Evolutionary conservation across 2,329 filamentous ascomycete species (phyloP).

Genomic region (Spiromastix sp.): DNA sequence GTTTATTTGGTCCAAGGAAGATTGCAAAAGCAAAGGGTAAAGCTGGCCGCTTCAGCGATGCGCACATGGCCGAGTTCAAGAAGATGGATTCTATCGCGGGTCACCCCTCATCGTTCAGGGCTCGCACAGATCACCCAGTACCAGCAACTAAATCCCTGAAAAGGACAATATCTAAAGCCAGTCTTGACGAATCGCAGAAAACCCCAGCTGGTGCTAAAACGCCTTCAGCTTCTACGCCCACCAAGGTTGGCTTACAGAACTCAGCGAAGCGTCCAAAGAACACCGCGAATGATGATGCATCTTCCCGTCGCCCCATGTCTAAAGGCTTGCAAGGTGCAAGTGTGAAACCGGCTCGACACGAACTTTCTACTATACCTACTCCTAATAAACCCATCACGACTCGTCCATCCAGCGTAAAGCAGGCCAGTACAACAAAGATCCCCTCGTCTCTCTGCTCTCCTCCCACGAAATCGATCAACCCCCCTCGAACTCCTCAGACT

Average conservation of each 20-base stretch:
- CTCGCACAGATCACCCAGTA: constrained; percentile 33
- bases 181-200: constrained; percentile 51
- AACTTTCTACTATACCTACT: constrained; percentile 53
- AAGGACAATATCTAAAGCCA: constrained; percentile 50
- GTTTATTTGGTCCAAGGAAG: constrained; percentile 47
- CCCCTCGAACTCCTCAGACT: constrained; percentile 35
- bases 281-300: constrained; percentile 57
- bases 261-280: constrained; percentile 63
- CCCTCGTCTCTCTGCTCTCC: constrained; percentile 43
- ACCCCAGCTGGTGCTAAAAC: constrained; percentile 26
- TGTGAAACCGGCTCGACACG: constrained; percentile 29
- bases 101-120: constrained; percentile 65
- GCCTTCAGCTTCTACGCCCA: neutral
- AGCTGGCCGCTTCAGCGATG: constrained; percentile 68
- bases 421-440: constrained; percentile 43
- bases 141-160: constrained; percentile 35
- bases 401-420: constrained; percentile 47
- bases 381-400: constrained; percentile 68
- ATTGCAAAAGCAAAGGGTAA: constrained; percentile 74
- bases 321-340: constrained; percentile 15
- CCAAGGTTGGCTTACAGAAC: constrained; percentile 24
- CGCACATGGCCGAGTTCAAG: constrained; percentile 79
- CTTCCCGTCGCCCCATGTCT: constrained; percentile 41
- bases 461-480: constrained; percentile 40
- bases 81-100: constrained; percentile 96